Base-by-base conservation (phyloP, 805 yeast species). In the Starmerella riodocensis region DNA sequence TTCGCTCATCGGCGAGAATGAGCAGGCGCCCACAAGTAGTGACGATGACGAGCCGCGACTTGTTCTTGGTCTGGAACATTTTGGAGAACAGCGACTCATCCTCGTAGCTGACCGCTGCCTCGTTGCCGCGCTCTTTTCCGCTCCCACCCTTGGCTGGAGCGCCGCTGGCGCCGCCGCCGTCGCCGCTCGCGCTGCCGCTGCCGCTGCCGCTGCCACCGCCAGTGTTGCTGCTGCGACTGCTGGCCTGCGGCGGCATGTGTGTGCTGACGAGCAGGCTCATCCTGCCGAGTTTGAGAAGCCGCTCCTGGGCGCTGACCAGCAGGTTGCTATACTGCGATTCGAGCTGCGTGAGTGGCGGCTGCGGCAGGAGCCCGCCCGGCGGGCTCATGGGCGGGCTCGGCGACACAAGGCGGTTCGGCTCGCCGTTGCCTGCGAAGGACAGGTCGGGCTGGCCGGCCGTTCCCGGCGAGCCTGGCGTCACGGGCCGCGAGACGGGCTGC, bases 291-390 rank as follows among this genome's bases (percentile, higher is more conserved):
- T 62, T 62, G 39, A 70, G 42, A 6, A 72, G 59, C 32, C 76
- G 59, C 52, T 72, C 78, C 27, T 66, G 66, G 7, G 62, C 56
- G 36, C 64, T 62, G 13, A 51, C 52, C 34, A 72, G 58, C 38
- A 65, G 59, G 21, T 52, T 51, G 8, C 61, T 56, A 71, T 73
- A 72, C 19, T 73, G 73, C 4, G 61, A 54, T 45, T 72, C 78
- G 3, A 67, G 47, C 9, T 65, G 53, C 1, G 69, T 57, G n/a
- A 61, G 47, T 1, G 74, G 71, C 6, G 67, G 61, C 3, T 29
- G 36, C 3, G 52, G 52, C 24, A 45, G 40, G 16, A 30, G 33
- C 25, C 4, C 21, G n/a, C 8, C 32, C n/a, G 19, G 5, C 11
- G 21, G 39, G 29, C 29, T 20, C 7, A 13, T 26, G 21, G 41